A percentile compares a stretch with the other conserved stretches of the same genome.
These are phyloP conservation scores for Diaporthe sp. DNA, from an alignment of 2,329 filamentous ascomycete genomes.

Conservation along the genomic window DNA sequence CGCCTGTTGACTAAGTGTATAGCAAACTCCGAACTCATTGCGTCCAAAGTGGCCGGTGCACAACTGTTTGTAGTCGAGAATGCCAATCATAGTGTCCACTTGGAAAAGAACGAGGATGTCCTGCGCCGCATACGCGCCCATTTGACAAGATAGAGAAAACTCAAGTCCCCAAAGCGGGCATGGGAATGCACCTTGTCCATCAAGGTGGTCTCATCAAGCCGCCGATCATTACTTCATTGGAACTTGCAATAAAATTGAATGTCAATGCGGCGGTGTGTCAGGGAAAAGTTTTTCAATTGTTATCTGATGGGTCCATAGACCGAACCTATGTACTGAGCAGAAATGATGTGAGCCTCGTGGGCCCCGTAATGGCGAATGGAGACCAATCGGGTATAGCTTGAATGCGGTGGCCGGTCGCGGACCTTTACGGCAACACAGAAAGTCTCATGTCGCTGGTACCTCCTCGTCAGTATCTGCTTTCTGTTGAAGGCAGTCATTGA, in stretches of 20 bases:
- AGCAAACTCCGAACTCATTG: constrained; percentile 52
- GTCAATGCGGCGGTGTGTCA: not conserved
- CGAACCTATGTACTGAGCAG: not conserved
- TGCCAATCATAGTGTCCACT: constrained; percentile 54
- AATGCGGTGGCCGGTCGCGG: not conserved
- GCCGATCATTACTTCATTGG: not conserved
- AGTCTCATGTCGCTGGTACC: not conserved
- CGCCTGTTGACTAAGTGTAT: not conserved
- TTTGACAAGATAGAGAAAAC: not conserved
- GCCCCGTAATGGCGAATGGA: not conserved
- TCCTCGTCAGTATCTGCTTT: not conserved
- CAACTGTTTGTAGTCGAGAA: constrained; percentile 48
- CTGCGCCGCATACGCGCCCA: constrained; percentile 34
- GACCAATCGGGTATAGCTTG: not conserved
- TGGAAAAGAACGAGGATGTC: constrained; percentile 51
- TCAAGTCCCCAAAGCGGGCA: not conserved
- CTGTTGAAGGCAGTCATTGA: not conserved
- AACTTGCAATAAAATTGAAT: not conserved
- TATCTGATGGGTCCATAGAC: not conserved
- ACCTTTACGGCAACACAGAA: not conserved
- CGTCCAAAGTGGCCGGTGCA: constrained; percentile 46
- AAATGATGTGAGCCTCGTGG: not conserved
- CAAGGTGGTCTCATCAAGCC: not conserved
- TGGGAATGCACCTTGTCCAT: too few species aligned
- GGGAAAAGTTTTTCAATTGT: not conserved